Evolutionary conservation across 768 basidiomycete species (phyloP), one percentile per base, ranked within the genome.

Genomic region (Tulasnella sp.): DNA sequence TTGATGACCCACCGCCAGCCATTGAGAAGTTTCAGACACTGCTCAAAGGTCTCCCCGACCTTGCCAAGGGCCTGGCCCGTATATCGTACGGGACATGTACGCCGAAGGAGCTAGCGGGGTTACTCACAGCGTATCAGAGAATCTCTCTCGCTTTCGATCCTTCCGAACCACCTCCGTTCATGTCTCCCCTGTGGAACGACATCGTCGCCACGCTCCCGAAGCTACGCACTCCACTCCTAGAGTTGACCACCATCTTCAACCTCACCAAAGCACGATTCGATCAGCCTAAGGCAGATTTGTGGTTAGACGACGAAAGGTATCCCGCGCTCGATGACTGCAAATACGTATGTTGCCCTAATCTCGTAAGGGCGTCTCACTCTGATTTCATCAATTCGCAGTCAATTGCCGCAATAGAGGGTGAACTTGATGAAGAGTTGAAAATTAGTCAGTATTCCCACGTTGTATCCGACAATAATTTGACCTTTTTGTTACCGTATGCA

Each of bases 71-170:
- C 0, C 72, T 98, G 15, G 85, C 83, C 61, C 75, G 92, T 29
- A 86, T 97, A 30, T 90, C 93, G 66, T 94, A 94, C 65, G 87
- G 91, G 49, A 87, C 91, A 74, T 92, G 89, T 53, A 84, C 85
- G 1, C 87, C 93, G 0, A 76, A 82, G 66, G 94, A 99, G 67
- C 76, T 97, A 11, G 78, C 82, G 0, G 68, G 80, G 4, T 73
- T 97, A 15, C 76, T 98, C 4, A 75, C 80, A 4, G 87, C 89
- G 2, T 86, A 97, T 63, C 73, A 78, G 41, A 83, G 80, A 53
- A 75, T 96, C 46, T 84, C 80, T 0, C 70, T 70, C 24, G 78
- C 84, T 1, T 92, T 90, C 63, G 74, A 77, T 8, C 68, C 68
- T 15, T 70, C 79, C 9, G 70, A 74, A 1, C 65, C 67, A n/a